Evolutionary conservation across 1,284 basidiomycete genomes (phyloP).

Genomic region (Leccinum variabile): DNA sequence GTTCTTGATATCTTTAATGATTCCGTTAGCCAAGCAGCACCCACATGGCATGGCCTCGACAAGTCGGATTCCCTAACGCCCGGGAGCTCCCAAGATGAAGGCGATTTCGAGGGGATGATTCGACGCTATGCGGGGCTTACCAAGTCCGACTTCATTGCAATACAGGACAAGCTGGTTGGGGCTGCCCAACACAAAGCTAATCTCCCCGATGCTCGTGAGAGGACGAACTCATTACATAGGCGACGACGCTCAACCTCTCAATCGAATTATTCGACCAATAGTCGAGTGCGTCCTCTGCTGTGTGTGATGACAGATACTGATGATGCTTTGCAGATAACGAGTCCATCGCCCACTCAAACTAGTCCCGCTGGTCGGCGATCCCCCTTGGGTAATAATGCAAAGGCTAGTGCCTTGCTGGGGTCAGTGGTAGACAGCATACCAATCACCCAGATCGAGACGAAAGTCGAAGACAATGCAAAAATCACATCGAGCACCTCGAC

Average conservation of each 20-base stretch:
- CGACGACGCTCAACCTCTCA: constrained; percentile 79
- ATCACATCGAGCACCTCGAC: too few species aligned
- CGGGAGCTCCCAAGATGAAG: constrained; percentile 51
- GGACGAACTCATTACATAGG: constrained; percentile 59
- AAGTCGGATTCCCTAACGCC: constrained; percentile 48
- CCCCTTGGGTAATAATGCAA: constrained; percentile 48
- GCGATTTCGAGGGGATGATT: constrained; percentile 65
- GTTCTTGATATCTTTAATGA: constrained; percentile 53
- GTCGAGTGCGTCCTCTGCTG: constrained; percentile 45
- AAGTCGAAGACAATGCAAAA: constrained; percentile 24
- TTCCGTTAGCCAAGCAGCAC: constrained; percentile 42
- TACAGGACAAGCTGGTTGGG: constrained; percentile 70
- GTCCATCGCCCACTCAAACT: constrained; percentile 43
- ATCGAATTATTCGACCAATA: constrained; percentile 64
- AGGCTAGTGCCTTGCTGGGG: constrained; percentile 64
- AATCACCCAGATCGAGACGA: constrained; percentile 32
- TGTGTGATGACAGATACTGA: constrained; percentile 12
- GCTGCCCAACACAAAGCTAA: too few species aligned
- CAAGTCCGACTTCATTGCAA: constrained; percentile 63
- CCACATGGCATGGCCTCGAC: constrained; percentile 64
- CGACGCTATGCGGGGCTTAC: constrained; percentile 63
- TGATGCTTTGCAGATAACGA: constrained; percentile 47
- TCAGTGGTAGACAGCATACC: constrained; percentile 70
- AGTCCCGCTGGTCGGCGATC: constrained; percentile 33
- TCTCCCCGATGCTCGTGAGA: constrained; percentile 40